Percentiles rank a stretch among this genome's conserved stretches.
Conservation (phyloP, 495 filamentous ascomycete species). For the Terfezia boudieri region DNA sequence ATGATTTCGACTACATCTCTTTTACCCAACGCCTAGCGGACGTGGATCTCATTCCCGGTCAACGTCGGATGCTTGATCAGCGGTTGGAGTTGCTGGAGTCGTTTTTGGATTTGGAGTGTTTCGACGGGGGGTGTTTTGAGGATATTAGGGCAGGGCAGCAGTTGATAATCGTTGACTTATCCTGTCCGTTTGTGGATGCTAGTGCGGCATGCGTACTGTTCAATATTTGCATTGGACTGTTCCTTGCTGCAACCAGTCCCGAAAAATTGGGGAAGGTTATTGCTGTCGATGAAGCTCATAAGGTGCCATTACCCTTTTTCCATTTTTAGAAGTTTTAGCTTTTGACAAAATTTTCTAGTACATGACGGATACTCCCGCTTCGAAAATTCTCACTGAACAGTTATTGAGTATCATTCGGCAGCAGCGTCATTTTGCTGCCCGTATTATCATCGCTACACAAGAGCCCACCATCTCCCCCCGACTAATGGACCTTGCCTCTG, state of each 20-base stretch:
- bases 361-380: conserved; percentile 25
- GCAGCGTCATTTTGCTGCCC: conserved; percentile 43
- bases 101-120: conserved; percentile 7
- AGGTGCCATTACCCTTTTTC: conserved; percentile 3
- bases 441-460: conserved; percentile 53
- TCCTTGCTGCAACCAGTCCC: conserved; percentile 19
- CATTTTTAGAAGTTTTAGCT: neutral
- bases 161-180: conserved; percentile 53
- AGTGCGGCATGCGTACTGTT: conserved; percentile 45
- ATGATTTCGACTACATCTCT: conserved; percentile 3
- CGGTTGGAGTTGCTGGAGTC: conserved; percentile 12
- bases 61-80: conserved; percentile 8
- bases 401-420: conserved; percentile 40
- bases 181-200: conserved; percentile 46
- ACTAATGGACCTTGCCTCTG: conserved; percentile 47
- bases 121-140: neutral
- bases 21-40: conserved; percentile 5
- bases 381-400: conserved; percentile 33
- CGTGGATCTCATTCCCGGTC: neutral
- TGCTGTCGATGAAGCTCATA: conserved; percentile 17
- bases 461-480: conserved; percentile 50
- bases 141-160: conserved; percentile 16
- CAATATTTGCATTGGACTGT: conserved; percentile 41
- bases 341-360: conserved; percentile 20
- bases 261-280: conserved; percentile 20